These are phyloP conservation scores for Heliosperma pusillum DNA, from an alignment of 148 eudicot genomes.

Conservation along the genomic window DNA sequence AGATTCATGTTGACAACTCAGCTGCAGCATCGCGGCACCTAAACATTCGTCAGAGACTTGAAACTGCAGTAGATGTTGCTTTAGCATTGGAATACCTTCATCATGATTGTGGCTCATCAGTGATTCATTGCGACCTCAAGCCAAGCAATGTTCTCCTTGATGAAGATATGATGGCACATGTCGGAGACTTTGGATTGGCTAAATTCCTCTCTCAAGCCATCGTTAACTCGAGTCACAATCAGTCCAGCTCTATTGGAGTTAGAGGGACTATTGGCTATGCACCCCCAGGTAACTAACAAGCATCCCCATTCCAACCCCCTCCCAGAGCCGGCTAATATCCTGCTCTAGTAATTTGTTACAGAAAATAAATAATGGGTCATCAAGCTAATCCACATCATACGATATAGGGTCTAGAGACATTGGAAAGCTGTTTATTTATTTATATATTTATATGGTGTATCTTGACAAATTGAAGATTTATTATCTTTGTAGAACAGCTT, in stretches of 20 bases:
- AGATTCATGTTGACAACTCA: background rate
- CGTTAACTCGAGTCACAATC: background rate
- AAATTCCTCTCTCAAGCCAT: conserved; percentile 23
- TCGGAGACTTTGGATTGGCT: conserved; percentile 43
- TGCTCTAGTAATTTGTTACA: too few species aligned
- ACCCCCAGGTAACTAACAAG: too few species aligned
- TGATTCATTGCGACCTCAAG: conserved; percentile 40
- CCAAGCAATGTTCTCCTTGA: conserved; percentile 41
- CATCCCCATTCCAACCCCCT: background rate
- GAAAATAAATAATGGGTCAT: too few species aligned
- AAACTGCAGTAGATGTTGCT: conserved; percentile 35
- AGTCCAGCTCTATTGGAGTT: conserved; percentile 12
- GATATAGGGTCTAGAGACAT: too few species aligned
- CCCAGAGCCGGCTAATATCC: background rate
- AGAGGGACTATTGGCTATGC: too few species aligned
- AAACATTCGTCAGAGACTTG: conserved; percentile 17
- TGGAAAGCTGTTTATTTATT: too few species aligned
- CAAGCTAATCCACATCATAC: too few species aligned
- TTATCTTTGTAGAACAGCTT: too few species aligned
- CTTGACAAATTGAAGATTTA: too few species aligned
- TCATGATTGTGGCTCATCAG: conserved; percentile 9
- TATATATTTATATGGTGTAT: too few species aligned
- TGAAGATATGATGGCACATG: conserved; percentile 37
- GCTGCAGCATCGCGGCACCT: background rate
- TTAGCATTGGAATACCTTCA: conserved; percentile 43